Evolutionary conservation across 805 yeast genomes (phyloP), one percentile per base, ranked within the genome.

Genomic region (Teunomyces pallodes): DNA sequence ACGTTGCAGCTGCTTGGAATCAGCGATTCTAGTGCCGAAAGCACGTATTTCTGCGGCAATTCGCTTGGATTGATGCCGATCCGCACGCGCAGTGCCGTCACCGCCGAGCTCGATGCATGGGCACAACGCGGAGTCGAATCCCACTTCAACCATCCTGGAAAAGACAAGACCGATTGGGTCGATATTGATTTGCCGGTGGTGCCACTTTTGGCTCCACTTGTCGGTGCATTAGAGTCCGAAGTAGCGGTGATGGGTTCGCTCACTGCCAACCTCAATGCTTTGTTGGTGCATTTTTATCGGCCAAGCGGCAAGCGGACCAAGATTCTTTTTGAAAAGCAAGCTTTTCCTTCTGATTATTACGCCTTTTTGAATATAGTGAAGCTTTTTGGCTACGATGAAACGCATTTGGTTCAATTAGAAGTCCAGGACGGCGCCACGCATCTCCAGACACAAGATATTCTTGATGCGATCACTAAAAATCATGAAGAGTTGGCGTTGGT

Each of bases 331-430:
- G 98, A 91, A 60, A 83, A 83, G 56, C 86, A 84, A 49, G 92
- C 97, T 0, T 91, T 91, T 60, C 97, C 98, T 0, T 87, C 96
- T 0, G 98, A 91, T 64, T 87, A 80, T 68, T 91, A 90, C 67
- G 92, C 96, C 2, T 81, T 91, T 54, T 76, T 79, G 53, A 87
- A 88, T 59, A 84, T 87, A 62, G 89, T 81, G 26, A 74, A 74
- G 60, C 64, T 90, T 42, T 82, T 81, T 54, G 86, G 86, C 2
- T 53, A 42, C 52, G 62, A 62, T 47, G 60, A 78, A 40, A 77
- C 79, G 5, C 81, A 82, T 42, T 73, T 91, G 54, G 67, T 92
- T 31, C 88, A 84, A 57, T 46, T 88, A 36, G 71, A 67, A 30
- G 90, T 94, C 7, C 70, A 81, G 10, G 62, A 62, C 2, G 84